A percentile compares a stretch with the other conserved stretches of the same genome.
These are phyloP conservation scores for Colletotrichum navitas DNA, from an alignment of 2,329 filamentous ascomycete species.

Conservation along the genomic window DNA sequence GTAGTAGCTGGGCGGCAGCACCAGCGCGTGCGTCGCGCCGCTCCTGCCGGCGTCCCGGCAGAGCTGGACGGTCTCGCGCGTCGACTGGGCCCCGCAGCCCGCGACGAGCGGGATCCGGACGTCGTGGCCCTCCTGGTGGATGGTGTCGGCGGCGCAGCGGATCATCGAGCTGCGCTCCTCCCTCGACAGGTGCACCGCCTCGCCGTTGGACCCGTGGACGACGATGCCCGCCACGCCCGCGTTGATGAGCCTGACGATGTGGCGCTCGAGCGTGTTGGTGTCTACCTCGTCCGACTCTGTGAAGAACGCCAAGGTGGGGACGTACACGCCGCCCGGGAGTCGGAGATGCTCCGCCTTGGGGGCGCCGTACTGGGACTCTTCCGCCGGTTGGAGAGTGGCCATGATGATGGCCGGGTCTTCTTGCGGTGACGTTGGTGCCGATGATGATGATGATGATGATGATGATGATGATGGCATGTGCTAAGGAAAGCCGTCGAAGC, in stretches of 20 bases:
- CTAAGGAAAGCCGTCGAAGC: no score
- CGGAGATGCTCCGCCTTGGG: conserved; percentile 29
- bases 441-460: no score
- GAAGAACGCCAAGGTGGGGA: conserved; percentile 55
- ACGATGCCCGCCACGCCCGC: conserved; percentile 76
- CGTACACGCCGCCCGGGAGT: conserved; percentile 51
- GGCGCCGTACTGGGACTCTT: conserved; percentile 15
- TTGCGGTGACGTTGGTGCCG: background rate
- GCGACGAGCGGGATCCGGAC: conserved; percentile 75
- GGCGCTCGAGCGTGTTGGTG: conserved; percentile 49
- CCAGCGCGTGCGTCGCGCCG: conserved; percentile 76
- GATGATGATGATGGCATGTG: background rate
- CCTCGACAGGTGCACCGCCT: conserved; percentile 78
- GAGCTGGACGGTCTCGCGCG: conserved; percentile 74
- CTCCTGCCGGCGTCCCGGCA: conserved; percentile 73
- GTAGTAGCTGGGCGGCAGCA: conserved; percentile 79
- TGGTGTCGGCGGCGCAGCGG: conserved; percentile 74
- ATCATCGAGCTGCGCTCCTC: conserved; percentile 78
- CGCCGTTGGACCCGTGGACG: conserved; percentile 79
- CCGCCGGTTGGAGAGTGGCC: conserved; percentile 2
- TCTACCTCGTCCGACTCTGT: conserved; percentile 52
- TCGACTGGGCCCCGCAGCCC: conserved; percentile 77
- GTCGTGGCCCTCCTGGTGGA: conserved; percentile 73
- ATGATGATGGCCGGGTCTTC: conserved; percentile 1
- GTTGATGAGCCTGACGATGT: conserved; percentile 55